phyloP scores from a whole-genome alignment of 768 basidiomycete genomes.

The Pisolithus marmoratus region DNA sequence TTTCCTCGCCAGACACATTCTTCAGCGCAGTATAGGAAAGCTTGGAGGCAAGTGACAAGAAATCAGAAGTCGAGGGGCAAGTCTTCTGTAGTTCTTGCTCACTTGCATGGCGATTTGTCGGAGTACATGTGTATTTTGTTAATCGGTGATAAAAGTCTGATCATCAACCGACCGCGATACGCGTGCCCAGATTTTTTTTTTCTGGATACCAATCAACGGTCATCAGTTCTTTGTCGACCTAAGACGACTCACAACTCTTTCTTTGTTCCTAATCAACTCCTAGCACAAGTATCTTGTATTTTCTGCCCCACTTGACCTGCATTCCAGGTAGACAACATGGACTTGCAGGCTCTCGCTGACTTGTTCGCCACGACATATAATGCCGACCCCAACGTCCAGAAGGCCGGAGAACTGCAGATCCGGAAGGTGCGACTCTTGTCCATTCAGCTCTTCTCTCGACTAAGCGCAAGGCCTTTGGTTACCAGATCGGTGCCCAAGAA shows the following conservation, averaged over 20 bases:
- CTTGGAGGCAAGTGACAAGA: no score
- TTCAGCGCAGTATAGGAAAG: no score
- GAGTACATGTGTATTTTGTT: no score
- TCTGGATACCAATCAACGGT: conserved; percentile 1
- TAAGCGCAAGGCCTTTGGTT: conserved; percentile 2
- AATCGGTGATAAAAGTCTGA: no score
- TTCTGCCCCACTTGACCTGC: neutral
- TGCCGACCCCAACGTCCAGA: conserved; percentile 82
- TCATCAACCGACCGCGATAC: conserved; percentile 14
- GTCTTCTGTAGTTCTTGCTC: no score
- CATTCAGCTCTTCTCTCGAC: neutral
- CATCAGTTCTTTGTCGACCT: conserved; percentile 8
- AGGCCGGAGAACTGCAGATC: conserved; percentile 81
- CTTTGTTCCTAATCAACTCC: neutral
- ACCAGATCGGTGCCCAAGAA: conserved; percentile 72
- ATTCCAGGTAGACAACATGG: conserved; percentile 39
- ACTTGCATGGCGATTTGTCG: no score
- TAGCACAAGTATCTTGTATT: neutral
- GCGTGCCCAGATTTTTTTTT: conserved; percentile 12
- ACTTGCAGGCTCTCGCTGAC: conserved; percentile 67
- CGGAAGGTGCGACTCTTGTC: conserved; percentile 52
- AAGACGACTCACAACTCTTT: conserved; percentile 10
- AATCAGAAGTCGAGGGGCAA: no score
- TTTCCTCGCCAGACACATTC: no score
- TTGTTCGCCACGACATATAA: conserved; percentile 79